These are phyloP conservation scores for Ettlia oleoabundans DNA, from an alignment of 139 green algal genomes.

Conservation along the genomic window DNA sequence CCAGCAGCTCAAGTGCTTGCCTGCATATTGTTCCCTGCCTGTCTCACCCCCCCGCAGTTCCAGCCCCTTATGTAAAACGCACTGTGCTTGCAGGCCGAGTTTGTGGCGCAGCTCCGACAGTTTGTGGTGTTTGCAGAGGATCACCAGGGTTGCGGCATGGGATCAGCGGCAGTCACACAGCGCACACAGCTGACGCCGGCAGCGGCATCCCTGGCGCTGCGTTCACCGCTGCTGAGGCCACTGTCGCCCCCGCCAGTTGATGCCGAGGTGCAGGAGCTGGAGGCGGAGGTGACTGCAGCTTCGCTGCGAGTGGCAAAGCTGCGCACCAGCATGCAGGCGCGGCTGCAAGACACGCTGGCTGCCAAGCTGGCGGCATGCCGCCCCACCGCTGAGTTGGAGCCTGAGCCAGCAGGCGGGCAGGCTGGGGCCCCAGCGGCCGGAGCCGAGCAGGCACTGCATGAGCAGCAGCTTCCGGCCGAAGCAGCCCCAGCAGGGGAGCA, in stretches of 20 bases:
- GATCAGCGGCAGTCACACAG: background rate
- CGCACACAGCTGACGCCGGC: background rate
- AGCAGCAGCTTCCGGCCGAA: background rate
- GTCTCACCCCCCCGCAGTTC: no score
- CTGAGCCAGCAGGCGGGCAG: background rate
- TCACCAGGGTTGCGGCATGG: background rate
- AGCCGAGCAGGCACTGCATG: background rate
- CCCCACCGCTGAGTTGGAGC: background rate
- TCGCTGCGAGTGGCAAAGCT: conserved; percentile 2
- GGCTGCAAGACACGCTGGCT: conserved; percentile 22
- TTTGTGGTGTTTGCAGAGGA: conserved; percentile 15
- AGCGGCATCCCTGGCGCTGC: background rate
- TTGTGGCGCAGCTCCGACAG: conserved; percentile 13
- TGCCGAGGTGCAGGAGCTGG: conserved; percentile 3
- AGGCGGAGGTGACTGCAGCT: no score
- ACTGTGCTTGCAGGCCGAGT: conserved; percentile 6
- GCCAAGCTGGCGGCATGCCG: background rate
- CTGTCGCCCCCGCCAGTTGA: background rate
- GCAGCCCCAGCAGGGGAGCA: background rate
- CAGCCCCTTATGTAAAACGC: no score
- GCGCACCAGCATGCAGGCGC: conserved; percentile 33
- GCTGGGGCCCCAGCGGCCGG: no score
- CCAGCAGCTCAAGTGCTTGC: background rate
- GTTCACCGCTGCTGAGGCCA: background rate
- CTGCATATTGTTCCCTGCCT: background rate